These are phyloP conservation scores for Lathyrus oleraceus DNA, from an alignment of 306 rosid species.

Conservation along the genomic window DNA sequence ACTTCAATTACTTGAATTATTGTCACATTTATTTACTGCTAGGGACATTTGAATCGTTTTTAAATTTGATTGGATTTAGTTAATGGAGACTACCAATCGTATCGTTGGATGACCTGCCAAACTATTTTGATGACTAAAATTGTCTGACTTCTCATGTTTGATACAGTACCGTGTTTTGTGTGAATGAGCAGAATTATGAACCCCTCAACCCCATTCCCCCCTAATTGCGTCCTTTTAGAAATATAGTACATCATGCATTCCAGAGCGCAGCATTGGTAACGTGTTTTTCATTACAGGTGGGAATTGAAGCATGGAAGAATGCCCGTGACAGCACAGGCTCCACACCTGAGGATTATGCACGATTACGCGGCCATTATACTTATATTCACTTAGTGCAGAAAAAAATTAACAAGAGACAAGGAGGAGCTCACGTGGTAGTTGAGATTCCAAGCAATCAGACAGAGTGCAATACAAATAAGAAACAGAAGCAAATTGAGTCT, in stretches of 20 bases:
- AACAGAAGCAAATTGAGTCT: conserved; percentile 48
- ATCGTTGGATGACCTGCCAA: neutral
- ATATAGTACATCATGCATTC: conserved; percentile 13
- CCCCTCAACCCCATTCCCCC: neutral
- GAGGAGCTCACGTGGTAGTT: conserved; percentile 72
- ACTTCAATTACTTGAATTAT: conserved; percentile 1
- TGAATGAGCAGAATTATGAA: conserved; percentile 10
- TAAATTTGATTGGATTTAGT: neutral
- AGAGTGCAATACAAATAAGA: conserved; percentile 51
- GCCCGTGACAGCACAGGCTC: conserved; percentile 83
- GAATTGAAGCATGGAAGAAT: conserved; percentile 89
- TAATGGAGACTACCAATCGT: neutral
- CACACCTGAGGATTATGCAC: conserved; percentile 89
- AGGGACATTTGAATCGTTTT: neutral
- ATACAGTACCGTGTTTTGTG: neutral
- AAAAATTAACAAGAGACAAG: conserved; percentile 67
- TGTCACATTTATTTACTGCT: neutral
- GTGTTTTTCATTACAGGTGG: conserved; percentile 60
- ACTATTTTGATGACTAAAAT: neutral
- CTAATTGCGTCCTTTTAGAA: neutral
- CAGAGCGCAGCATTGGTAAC: conserved; percentile 10
- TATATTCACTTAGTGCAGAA: conserved; percentile 75
- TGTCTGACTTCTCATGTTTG: conserved; percentile 2
- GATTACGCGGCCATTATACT: conserved; percentile 67
- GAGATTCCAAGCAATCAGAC: conserved; percentile 61